Evolutionary conservation across 495 filamentous ascomycete genomes (phyloP), one percentile per base, ranked within the genome.

Genomic region (Annulohypoxylon moriforme): DNA sequence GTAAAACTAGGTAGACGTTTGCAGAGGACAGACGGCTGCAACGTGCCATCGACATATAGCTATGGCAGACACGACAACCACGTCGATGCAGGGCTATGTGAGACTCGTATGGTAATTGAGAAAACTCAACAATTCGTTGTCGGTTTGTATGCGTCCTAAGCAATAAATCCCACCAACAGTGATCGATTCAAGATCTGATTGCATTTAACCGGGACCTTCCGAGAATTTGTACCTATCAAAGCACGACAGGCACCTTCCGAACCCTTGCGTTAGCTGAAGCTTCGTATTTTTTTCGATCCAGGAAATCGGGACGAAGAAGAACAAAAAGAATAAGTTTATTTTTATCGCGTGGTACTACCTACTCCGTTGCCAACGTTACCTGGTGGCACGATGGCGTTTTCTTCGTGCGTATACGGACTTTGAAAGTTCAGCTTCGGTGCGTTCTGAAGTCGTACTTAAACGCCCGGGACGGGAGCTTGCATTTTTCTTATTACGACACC

Each of bases 201-300:
- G 47, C 29, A 71, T 60, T 55, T 67, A 67, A 11, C 68, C 68
- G 42, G 42, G 20, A 16, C 18, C 52, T 56, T 47, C 11, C 55
- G 50, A 56, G 38, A 16, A 38, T 38, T 20, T 36, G 55, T 59
- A 34, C 16, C 24, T 20, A 52, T 52, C 24, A 52, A 27, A 52
- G 25, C 47, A 27, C 22, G 46, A 33, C 46, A 56, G 38, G 16
- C 29, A 22, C 29, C 46, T 61, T 46, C 44, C 36, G 36, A 38
- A 2, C 58, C 69, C 60, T 60, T 67, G 27, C 69, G 38, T 67
- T 72, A 58, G 57, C 16, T 27, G 36, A 50, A 59, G 18, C 42
- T 59, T 67, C 62, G 50, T 62, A 67, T 66, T 66, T 9, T 66
- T 9, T 27, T 13, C 22, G 24, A 61, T 29, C 56, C 57, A 59